These are phyloP conservation scores for Noccaea caerulescens DNA, from an alignment of 345 rosid species.

Conservation along the genomic window DNA sequence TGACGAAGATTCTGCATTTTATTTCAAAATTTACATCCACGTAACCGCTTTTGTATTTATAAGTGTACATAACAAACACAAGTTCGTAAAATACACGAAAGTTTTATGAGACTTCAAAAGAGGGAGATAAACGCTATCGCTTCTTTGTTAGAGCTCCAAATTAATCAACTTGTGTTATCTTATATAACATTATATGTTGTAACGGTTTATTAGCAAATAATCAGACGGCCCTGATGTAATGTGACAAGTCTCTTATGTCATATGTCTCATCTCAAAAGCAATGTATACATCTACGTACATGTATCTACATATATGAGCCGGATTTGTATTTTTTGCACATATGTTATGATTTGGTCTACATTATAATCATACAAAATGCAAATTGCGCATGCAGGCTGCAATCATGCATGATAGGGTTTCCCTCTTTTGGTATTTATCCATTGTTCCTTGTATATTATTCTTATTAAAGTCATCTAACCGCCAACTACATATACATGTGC, in stretches of 20 bases:
- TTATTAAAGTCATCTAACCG: conserved; percentile 34
- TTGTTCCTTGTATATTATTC: conserved; percentile 21
- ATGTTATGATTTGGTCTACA: conserved; percentile 39
- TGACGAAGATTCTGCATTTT: conserved; percentile 10
- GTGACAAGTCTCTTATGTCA: conserved; percentile 39
- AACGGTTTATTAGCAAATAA: not conserved
- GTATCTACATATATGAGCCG: conserved; percentile 10
- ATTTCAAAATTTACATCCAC: conserved; percentile 20
- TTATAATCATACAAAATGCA: conserved; percentile 25
- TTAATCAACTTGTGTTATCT: not conserved
- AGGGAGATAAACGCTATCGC: conserved; percentile 1
- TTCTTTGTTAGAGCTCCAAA: not conserved
- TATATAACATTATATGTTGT: not conserved
- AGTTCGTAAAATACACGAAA: conserved; percentile 31
- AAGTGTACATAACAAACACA: conserved; percentile 17
- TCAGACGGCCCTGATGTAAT: conserved; percentile 27
- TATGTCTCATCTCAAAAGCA: conserved; percentile 25
- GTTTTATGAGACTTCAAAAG: conserved; percentile 28
- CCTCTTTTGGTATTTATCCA: conserved; percentile 24
- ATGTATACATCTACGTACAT: not conserved
- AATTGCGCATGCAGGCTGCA: conserved; percentile 46
- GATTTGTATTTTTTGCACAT: conserved; percentile 11
- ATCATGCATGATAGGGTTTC: conserved; percentile 48
- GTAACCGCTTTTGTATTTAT: conserved; percentile 14
- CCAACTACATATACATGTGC: conserved; percentile 36